These are phyloP conservation scores for Scheffersomyces segobiensis DNA, from an alignment of 1,139 yeast genomes.

Conservation along the genomic window DNA sequence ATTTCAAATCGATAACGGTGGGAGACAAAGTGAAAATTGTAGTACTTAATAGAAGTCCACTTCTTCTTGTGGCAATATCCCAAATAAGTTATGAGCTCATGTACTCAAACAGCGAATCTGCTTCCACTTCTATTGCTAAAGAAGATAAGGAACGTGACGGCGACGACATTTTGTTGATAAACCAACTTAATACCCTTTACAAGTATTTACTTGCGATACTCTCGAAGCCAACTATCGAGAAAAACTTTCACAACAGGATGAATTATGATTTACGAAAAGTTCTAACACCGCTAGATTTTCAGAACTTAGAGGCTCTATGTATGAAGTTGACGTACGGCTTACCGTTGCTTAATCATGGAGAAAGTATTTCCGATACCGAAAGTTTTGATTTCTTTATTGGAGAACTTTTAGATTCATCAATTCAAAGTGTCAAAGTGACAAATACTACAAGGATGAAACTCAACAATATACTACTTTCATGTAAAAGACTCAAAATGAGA, in stretches of 20 bases:
- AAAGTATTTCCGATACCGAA: slow-evolving; percentile 5
- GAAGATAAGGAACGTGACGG: slow-evolving; percentile 23
- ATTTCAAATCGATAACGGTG: slow-evolving; percentile 25
- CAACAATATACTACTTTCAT: slow-evolving; percentile 25
- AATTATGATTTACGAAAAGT: slow-evolving; percentile 81
- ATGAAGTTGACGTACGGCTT: slow-evolving; percentile 48
- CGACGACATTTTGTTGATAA: slow-evolving; percentile 36
- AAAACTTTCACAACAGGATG: slow-evolving; percentile 68
- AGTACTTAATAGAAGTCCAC: slow-evolving; percentile 64
- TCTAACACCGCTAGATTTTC: slow-evolving; percentile 67
- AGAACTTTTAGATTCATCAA: slow-evolving; percentile 26
- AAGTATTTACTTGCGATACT: slow-evolving; percentile 79
- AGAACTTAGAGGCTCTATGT: slow-evolving; percentile 63
- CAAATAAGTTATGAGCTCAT: slow-evolving; percentile 37
- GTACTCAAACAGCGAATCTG: slow-evolving; percentile 5
- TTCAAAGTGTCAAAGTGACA: slow-evolving; percentile 34
- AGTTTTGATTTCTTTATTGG: slow-evolving; percentile 31
- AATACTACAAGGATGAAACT: slow-evolving; percentile 36
- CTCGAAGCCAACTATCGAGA: slow-evolving; percentile 70
- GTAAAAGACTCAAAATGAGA: slow-evolving; percentile 21
- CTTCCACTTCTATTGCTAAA: neutral
- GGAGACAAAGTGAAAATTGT: slow-evolving; percentile 52
- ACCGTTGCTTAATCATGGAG: slow-evolving; percentile 7
- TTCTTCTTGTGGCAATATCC: slow-evolving; percentile 74
- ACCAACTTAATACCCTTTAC: slow-evolving; percentile 74